These are phyloP conservation scores for Eutrema yunnanense DNA, from an alignment of 345 rosid species.

Conservation along the genomic window DNA sequence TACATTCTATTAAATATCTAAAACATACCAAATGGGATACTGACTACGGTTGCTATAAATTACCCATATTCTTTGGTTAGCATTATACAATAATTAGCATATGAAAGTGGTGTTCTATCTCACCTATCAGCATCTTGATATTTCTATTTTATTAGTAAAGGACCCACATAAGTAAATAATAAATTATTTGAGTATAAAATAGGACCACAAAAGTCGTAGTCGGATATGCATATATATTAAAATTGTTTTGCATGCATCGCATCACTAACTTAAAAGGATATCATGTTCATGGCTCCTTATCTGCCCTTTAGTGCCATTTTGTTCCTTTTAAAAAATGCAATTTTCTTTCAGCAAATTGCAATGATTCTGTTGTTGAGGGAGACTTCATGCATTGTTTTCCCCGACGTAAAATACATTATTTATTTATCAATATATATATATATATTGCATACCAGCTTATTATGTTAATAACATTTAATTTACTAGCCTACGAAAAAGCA, in stretches of 20 bases:
- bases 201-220: slow-evolving; percentile 28
- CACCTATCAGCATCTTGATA: slow-evolving; percentile 14
- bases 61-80: slow-evolving; percentile 1
- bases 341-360: slow-evolving; percentile 20
- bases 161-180: not conserved
- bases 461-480: not conserved
- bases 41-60: slow-evolving; percentile 4
- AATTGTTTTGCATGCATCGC: slow-evolving; percentile 32
- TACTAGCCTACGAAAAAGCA: not conserved
- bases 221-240: slow-evolving; percentile 15
- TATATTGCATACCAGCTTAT: not conserved
- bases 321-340: slow-evolving; percentile 14
- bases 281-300: slow-evolving; percentile 26
- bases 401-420: slow-evolving; percentile 55
- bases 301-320: slow-evolving; percentile 24
- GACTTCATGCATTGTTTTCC: slow-evolving; percentile 86
- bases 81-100: not conserved
- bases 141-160: not conserved
- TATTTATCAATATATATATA: not conserved
- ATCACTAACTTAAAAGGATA: slow-evolving; percentile 29
- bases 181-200: not conserved
- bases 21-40: not conserved
- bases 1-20: not conserved
- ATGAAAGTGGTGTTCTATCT: slow-evolving; percentile 19
- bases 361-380: slow-evolving; percentile 53